Evolutionary conservation across 1,284 basidiomycete species (phyloP).

Genomic region (Boletus sp.): DNA sequence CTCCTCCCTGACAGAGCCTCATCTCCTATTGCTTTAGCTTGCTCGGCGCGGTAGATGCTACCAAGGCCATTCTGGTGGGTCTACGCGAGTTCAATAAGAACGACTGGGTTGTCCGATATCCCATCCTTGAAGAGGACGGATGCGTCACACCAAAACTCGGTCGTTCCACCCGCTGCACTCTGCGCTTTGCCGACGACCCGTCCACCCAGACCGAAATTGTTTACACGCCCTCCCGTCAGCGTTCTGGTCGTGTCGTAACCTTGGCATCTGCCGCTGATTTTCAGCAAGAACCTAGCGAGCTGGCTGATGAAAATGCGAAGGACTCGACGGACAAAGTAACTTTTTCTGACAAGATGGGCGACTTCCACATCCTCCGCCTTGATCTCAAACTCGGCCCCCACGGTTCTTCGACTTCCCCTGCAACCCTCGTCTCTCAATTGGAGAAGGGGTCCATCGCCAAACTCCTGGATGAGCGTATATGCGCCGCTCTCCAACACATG

Average conservation of each 20-base stretch:
- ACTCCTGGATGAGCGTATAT: conserved; percentile 84
- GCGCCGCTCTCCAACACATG: conserved; percentile 76
- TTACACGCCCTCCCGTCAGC: conserved; percentile 46
- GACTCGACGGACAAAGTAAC: conserved; percentile 40
- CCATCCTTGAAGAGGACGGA: conserved; percentile 46
- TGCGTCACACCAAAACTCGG: conserved; percentile 34
- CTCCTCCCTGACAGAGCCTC: background rate
- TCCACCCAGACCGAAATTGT: conserved; percentile 64
- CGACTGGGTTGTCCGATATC: conserved; percentile 86
- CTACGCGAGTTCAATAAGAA: conserved; percentile 81
- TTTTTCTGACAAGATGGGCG: conserved; percentile 43
- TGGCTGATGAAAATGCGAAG: conserved; percentile 31
- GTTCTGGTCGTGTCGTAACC: conserved; percentile 53
- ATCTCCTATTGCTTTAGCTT: conserved; percentile 46
- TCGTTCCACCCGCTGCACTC: conserved; percentile 54
- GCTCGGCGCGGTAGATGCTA: conserved; percentile 68
- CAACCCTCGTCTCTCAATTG: conserved; percentile 83
- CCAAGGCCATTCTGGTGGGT: conserved; percentile 66
- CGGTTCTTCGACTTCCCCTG: conserved; percentile 65
- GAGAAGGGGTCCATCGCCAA: conserved; percentile 93
- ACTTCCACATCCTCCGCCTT: conserved; percentile 84
- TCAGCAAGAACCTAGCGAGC: conserved; percentile 35
- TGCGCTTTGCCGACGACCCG: conserved; percentile 83
- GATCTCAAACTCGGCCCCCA: conserved; percentile 88
- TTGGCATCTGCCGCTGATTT: conserved; percentile 50